Evolutionary conservation across 1,139 yeast species (phyloP).

Genomic region (Yamadazyma taylorii): DNA sequence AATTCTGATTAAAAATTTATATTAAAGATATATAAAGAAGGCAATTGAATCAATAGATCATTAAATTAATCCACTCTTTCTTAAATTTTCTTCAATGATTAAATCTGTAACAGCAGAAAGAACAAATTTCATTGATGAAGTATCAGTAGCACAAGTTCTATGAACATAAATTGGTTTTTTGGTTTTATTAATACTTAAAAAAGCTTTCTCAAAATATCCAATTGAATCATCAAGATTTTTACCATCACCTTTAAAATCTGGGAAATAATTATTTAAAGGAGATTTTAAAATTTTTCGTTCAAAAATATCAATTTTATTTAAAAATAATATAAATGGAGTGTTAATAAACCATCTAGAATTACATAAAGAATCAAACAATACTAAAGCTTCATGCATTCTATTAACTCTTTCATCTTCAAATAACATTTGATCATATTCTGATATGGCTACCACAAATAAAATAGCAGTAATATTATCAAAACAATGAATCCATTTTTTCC

Average conservation of each 20-base stretch:
- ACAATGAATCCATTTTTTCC: conserved; percentile 95
- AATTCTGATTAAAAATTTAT: neutral
- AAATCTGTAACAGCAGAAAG: conserved; percentile 90
- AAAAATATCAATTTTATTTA: conserved; percentile 85
- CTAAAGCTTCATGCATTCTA: conserved; percentile 88
- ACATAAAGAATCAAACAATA: conserved; percentile 79
- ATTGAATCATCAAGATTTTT: conserved; percentile 66
- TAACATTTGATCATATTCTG: conserved; percentile 88
- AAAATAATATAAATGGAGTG: conserved; percentile 85
- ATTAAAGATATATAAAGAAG: neutral
- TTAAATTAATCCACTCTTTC: conserved; percentile 76
- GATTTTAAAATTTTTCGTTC: conserved; percentile 65
- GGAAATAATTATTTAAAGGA: conserved; percentile 68
- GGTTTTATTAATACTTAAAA: conserved; percentile 60
- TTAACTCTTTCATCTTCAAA: conserved; percentile 90
- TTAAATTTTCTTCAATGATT: conserved; percentile 79
- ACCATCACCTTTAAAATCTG: conserved; percentile 65
- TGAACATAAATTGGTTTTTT: conserved; percentile 84
- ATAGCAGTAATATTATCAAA: conserved; percentile 91
- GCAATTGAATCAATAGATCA: too few species aligned
- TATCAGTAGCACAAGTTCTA: conserved; percentile 95
- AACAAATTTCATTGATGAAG: conserved; percentile 83
- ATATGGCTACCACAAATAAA: conserved; percentile 85
- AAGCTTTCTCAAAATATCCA: conserved; percentile 64
- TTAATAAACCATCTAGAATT: conserved; percentile 83